Percentiles rank a stretch among this genome's conserved stretches.
phyloP scores from a whole-genome alignment of 345 rosid species.

The Citrus cavaleriei region DNA sequence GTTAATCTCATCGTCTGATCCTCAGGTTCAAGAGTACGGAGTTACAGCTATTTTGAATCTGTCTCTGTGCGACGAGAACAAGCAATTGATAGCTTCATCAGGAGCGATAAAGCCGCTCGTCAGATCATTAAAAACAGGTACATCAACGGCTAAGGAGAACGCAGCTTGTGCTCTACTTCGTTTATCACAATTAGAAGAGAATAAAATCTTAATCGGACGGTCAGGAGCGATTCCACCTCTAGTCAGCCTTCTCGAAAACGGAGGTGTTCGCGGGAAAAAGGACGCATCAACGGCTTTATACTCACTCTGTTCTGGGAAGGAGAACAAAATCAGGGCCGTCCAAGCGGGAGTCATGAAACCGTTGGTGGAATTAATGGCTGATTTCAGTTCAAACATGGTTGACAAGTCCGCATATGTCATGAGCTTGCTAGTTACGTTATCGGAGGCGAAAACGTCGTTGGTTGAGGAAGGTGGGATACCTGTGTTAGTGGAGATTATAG shows the following conservation, averaged over 20 bases:
- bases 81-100: slow-evolving; percentile 58
- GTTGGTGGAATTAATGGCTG: slow-evolving; percentile 89
- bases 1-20: slow-evolving; percentile 62
- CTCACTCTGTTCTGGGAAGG: slow-evolving; percentile 70
- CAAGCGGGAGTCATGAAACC: slow-evolving; percentile 81
- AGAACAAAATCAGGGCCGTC: slow-evolving; percentile 81
- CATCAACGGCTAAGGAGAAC: slow-evolving; percentile 79
- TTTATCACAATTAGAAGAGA: slow-evolving; percentile 78
- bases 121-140: slow-evolving; percentile 64
- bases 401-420: slow-evolving; percentile 87
- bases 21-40: slow-evolving; percentile 83
- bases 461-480: slow-evolving; percentile 94
- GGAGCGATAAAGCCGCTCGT: slow-evolving; percentile 92
- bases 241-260: slow-evolving; percentile 63
- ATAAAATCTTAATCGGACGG: slow-evolving; percentile 81
- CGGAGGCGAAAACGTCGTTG: slow-evolving; percentile 64
- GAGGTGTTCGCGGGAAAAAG: slow-evolving; percentile 76
- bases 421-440: slow-evolving; percentile 45
- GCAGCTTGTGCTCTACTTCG: slow-evolving; percentile 91
- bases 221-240: slow-evolving; percentile 81
- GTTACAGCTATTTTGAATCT: slow-evolving; percentile 91
- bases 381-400: slow-evolving; percentile 90
- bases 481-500: slow-evolving; percentile 84
- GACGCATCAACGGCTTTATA: slow-evolving; percentile 94
- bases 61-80: slow-evolving; percentile 94